phyloP scores from a whole-genome alignment of 257 asterid genomes.

The Solanum appendiculatum region DNA sequence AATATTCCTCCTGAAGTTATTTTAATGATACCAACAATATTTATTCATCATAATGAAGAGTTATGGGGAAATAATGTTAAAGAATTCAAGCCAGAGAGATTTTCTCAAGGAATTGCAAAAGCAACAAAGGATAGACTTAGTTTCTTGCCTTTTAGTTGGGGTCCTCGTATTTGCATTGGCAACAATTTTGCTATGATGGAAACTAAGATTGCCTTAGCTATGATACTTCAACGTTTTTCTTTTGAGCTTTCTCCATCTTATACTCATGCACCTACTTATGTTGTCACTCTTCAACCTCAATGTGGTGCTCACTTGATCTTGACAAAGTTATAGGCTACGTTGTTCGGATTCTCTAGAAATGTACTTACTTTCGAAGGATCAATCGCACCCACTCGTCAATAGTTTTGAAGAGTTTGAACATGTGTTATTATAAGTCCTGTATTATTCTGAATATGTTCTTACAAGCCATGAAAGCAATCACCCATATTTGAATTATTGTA shows the following conservation, averaged over 20 bases:
- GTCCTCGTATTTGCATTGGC: slow-evolving; percentile 40
- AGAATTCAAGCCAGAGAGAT: slow-evolving; percentile 48
- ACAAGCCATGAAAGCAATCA: neutral
- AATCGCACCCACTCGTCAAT: rapidly evolving
- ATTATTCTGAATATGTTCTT: neutral
- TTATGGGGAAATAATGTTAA: slow-evolving; percentile 43
- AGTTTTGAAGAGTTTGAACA: neutral
- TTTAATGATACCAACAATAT: slow-evolving; percentile 19
- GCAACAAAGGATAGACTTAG: slow-evolving; percentile 28
- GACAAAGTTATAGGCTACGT: neutral
- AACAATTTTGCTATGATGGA: slow-evolving; percentile 38
- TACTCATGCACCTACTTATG: slow-evolving; percentile 35
- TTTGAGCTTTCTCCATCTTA: slow-evolving; percentile 40
- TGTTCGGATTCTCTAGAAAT: neutral
- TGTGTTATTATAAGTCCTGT: neutral
- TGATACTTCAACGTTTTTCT: slow-evolving; percentile 24
- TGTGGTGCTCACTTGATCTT: slow-evolving; percentile 28
- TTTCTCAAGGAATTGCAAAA: slow-evolving; percentile 31
- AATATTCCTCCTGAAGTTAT: slow-evolving; percentile 29
- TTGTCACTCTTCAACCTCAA: slow-evolving; percentile 35
- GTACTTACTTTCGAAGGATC: neutral
- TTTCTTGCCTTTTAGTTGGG: slow-evolving; percentile 42
- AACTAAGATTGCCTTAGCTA: slow-evolving; percentile 27
- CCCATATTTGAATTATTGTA: neutral
- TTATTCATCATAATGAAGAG: slow-evolving; percentile 27